Evolutionary conservation across 192 early-diverging fungal species (phyloP).

Genomic region (Coemansia sp.): DNA sequence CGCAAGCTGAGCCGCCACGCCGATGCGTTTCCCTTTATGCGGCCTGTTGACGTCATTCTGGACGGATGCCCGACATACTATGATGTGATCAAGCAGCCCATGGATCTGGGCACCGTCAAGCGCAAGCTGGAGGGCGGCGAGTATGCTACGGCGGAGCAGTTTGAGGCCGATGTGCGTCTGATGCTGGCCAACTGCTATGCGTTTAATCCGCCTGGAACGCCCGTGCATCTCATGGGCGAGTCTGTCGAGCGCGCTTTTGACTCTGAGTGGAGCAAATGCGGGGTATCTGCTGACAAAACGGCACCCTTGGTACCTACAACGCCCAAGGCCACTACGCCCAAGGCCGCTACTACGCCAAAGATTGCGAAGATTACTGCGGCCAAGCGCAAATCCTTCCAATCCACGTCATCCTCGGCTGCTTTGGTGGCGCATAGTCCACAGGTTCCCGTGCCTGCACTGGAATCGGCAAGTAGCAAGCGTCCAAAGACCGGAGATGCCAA

Average conservation of each 20-base stretch:
- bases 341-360: neutral
- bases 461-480: neutral
- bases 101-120: conserved; percentile 66
- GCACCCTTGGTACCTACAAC: no score
- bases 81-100: conserved; percentile 64
- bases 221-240: conserved; percentile 64
- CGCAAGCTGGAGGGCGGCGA: conserved; percentile 33
- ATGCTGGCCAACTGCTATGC: conserved; percentile 65
- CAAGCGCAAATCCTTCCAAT: conserved; percentile 12
- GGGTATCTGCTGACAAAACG: neutral
- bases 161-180: conserved; percentile 58
- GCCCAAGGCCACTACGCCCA: neutral
- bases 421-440: neutral
- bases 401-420: neutral
- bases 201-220: conserved; percentile 72
- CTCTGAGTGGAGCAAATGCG: conserved; percentile 38
- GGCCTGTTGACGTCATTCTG: conserved; percentile 61
- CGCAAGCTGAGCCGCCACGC: conserved; percentile 54
- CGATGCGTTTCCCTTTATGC: conserved; percentile 59
- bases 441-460: neutral
- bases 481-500: neutral
- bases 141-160: conserved; percentile 42
- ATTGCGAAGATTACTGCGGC: conserved; percentile 6
- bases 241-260: conserved; percentile 59
- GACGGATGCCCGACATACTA: conserved; percentile 68